Percentiles rank a stretch among this genome's conserved stretches.
phyloP scores from a whole-genome alignment of 2,329 filamentous ascomycete species.

The Ophiocordyceps camponoti-floridani region DNA sequence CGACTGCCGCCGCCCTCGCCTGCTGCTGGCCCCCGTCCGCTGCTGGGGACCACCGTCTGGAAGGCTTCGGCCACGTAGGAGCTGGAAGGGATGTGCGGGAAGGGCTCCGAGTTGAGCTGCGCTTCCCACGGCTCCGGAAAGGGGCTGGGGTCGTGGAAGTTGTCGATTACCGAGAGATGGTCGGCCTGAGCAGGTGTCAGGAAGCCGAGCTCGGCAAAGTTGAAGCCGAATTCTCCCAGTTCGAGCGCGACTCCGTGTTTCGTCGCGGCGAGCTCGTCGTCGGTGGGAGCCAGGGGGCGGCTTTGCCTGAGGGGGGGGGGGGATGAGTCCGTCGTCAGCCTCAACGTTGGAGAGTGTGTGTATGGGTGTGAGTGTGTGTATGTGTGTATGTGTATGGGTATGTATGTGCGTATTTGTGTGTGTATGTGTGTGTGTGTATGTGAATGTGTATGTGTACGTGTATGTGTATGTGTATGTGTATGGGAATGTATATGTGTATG shows the following conservation, averaged over 20 bases:
- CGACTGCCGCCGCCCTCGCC: conserved; percentile 1
- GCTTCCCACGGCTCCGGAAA: conserved; percentile 10
- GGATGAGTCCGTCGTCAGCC: no score
- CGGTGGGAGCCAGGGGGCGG: conserved; percentile 11
- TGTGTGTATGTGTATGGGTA: no score
- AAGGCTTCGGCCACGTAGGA: background rate
- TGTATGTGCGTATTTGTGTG: no score
- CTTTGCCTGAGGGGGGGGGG: no score
- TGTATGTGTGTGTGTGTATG: no score
- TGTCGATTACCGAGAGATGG: conserved; percentile 11
- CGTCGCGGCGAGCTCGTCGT: conserved; percentile 7
- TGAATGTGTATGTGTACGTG: no score
- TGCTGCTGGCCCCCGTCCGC: background rate
- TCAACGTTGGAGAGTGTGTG: no score
- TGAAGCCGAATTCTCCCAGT: conserved; percentile 16
- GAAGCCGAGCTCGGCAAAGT: conserved; percentile 15
- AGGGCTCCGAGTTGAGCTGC: conserved; percentile 3
- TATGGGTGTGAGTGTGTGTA: no score
- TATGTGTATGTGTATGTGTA: no score
- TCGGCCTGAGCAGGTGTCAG: conserved; percentile 7
- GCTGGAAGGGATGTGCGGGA: conserved; percentile 1
- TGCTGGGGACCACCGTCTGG: conserved; percentile 4
- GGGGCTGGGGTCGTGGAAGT: conserved; percentile 4
- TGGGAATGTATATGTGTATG: no score
- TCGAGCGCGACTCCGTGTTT: conserved; percentile 11